Conservation (phyloP, 495 filamentous ascomycete species). For the Penicillium fimorum region DNA sequence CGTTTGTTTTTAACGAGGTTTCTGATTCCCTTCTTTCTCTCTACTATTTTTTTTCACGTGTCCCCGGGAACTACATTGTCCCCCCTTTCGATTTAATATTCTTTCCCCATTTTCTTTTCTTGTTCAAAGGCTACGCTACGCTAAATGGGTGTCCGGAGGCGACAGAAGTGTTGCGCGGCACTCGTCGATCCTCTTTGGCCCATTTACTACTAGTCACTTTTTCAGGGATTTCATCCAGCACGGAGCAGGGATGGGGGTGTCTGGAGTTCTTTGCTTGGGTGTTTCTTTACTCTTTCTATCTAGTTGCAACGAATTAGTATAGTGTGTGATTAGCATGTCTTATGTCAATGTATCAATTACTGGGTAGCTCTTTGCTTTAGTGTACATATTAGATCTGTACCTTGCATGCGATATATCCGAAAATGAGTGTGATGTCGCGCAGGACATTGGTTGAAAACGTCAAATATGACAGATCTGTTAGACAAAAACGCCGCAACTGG, state of each 20-base stretch:
- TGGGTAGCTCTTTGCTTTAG: not conserved
- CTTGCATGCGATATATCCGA: not conserved
- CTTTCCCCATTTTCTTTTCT: not conserved
- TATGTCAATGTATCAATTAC: slow-evolving; percentile 4
- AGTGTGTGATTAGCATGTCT: slow-evolving; percentile 9
- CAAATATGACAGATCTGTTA: not conserved
- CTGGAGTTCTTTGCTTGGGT: slow-evolving; percentile 26
- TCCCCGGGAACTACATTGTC: not conserved
- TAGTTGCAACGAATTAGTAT: slow-evolving; percentile 14
- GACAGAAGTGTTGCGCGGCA: not conserved
- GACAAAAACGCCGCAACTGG: not conserved
- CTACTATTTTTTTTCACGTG: slow-evolving; percentile 10
- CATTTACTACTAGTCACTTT: slow-evolving; percentile 9
- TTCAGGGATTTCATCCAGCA: slow-evolving; percentile 32
- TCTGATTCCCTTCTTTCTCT: slow-evolving; percentile 14
- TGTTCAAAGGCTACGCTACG: not conserved
- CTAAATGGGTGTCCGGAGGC: not conserved
- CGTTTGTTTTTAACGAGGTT: slow-evolving; percentile 22
- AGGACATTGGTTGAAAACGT: not conserved
- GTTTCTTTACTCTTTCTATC: slow-evolving; percentile 8
- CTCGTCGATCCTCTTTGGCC: slow-evolving; percentile 2
- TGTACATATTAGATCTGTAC: not conserved
- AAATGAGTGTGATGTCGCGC: not conserved
- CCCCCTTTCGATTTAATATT: slow-evolving; percentile 15
- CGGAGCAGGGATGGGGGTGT: slow-evolving; percentile 33